A percentile compares a stretch with the other conserved stretches of the same genome.
phyloP scores from a whole-genome alignment of 164 flowering plant species.

The Berberis vulgaris region DNA sequence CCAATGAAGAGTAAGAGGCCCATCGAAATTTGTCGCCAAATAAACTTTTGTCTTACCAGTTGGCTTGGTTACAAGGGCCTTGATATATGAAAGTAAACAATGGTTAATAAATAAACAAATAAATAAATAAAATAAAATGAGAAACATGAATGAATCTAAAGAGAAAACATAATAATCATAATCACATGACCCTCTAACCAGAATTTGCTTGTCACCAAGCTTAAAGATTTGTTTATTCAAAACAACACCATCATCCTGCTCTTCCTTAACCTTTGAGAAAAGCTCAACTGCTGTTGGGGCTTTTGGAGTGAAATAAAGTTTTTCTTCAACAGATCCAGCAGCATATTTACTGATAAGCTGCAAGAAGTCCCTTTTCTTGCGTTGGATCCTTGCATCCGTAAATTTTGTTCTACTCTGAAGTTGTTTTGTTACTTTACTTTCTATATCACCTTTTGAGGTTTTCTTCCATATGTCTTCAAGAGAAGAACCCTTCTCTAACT shows the following conservation, averaged over 20 bases:
- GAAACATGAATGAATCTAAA: not conserved
- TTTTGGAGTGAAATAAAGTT: conserved; percentile 22
- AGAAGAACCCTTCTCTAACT: conserved; percentile 57
- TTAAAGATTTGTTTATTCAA: conserved; percentile 48
- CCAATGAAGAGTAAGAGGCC: conserved; percentile 84
- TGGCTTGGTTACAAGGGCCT: conserved; percentile 72
- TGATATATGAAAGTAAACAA: conserved; percentile 9
- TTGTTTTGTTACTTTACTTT: conserved; percentile 53
- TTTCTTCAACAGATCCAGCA: conserved; percentile 24
- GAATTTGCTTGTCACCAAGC: conserved; percentile 54
- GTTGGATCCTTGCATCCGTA: conserved; percentile 57
- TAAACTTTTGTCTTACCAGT: conserved; percentile 50
- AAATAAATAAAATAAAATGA: not conserved
- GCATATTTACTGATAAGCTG: conserved; percentile 51
- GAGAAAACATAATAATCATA: not conserved
- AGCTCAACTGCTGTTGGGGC: conserved; percentile 47
- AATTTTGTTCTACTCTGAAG: conserved; percentile 26
- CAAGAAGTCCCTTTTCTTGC: conserved; percentile 69
- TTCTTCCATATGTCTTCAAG: conserved; percentile 54
- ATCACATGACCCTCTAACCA: conserved; percentile 44
- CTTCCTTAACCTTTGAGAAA: conserved; percentile 53
- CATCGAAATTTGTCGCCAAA: conserved; percentile 64
- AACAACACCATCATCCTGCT: conserved; percentile 34
- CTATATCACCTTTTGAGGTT: conserved; percentile 49
- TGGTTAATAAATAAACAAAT: not conserved